Evolutionary conservation across 2,329 filamentous ascomycete genomes (phyloP).

Genomic region (Hypocreales sp.): DNA sequence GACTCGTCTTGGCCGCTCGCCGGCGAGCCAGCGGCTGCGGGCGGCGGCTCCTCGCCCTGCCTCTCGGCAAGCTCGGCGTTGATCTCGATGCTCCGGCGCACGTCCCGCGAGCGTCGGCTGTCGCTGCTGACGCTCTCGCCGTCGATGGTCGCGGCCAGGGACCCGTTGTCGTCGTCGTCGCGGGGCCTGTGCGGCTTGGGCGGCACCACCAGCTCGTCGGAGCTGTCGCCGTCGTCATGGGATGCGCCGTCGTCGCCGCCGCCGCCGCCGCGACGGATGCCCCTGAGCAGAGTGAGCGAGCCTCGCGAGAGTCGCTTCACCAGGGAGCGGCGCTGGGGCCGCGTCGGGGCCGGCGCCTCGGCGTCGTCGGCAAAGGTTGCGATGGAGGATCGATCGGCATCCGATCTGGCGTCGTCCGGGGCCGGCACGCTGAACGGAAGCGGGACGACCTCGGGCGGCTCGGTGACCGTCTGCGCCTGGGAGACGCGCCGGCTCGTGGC

Average conservation of each 20-base stretch:
- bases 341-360: constrained; percentile 15
- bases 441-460: constrained; percentile 38
- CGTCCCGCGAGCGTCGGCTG: constrained; percentile 15
- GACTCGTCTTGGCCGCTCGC: not conserved
- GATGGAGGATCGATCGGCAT: constrained; percentile 46
- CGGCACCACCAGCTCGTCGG: constrained; percentile 29
- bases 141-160: constrained; percentile 43
- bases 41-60: constrained; percentile 1
- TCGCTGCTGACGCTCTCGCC: constrained; percentile 28
- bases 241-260: constrained; percentile 3
- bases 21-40: not conserved
- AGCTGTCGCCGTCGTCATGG: constrained; percentile 19
- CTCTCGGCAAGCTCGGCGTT: constrained; percentile 20
- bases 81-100: constrained; percentile 20
- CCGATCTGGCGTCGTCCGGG: constrained; percentile 21
- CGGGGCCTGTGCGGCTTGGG: constrained; percentile 15
- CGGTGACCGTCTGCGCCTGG: constrained; percentile 12
- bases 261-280: constrained; percentile 16
- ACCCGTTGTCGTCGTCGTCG: constrained; percentile 30
- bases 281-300: constrained; percentile 28
- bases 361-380: constrained; percentile 54
- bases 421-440: constrained; percentile 48
- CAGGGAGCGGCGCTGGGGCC: constrained; percentile 18
- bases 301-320: constrained; percentile 32
- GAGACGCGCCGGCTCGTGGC: constrained; percentile 5